Evolutionary conservation across 805 yeast species (phyloP).

Genomic region (Wickerhamomyces chaumierensis): DNA sequence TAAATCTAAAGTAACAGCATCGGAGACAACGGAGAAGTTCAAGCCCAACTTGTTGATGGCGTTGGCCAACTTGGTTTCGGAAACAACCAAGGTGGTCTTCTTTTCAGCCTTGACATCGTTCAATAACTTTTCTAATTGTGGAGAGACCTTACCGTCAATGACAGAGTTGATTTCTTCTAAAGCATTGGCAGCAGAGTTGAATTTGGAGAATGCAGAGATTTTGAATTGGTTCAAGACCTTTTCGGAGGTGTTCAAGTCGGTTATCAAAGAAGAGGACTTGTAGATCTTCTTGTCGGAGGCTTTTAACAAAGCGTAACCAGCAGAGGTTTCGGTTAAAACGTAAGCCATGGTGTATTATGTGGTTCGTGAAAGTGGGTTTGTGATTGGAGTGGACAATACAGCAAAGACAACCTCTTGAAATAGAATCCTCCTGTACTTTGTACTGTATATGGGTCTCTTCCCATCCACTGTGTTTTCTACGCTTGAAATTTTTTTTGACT

Average conservation of each 20-base stretch:
- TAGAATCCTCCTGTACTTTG: neutral
- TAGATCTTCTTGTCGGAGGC: conserved; percentile 96
- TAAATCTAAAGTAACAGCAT: conserved; percentile 88
- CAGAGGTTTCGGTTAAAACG: conserved; percentile 95
- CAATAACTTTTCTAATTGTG: conserved; percentile 66
- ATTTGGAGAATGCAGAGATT: conserved; percentile 91
- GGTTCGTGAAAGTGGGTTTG: neutral
- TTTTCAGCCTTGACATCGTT: conserved; percentile 70
- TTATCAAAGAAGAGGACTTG: conserved; percentile 64
- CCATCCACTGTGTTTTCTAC: no score
- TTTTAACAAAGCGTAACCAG: conserved; percentile 95
- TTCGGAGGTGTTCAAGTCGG: conserved; percentile 72
- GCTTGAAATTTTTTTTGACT: neutral
- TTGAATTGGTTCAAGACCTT: conserved; percentile 86
- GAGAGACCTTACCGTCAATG: conserved; percentile 88
- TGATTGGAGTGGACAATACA: neutral
- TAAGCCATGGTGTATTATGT: conserved; percentile 44
- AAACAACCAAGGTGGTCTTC: conserved; percentile 78
- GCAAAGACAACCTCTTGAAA: neutral
- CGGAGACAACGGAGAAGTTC: conserved; percentile 81
- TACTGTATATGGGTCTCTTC: neutral
- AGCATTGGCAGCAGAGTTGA: conserved; percentile 89
- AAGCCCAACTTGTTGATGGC: conserved; percentile 91
- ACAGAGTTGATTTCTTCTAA: conserved; percentile 89
- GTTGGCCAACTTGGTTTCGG: conserved; percentile 92